Base-by-base conservation (phyloP, 2,329 filamentous ascomycete genomes). In the Phoma sp. region DNA sequence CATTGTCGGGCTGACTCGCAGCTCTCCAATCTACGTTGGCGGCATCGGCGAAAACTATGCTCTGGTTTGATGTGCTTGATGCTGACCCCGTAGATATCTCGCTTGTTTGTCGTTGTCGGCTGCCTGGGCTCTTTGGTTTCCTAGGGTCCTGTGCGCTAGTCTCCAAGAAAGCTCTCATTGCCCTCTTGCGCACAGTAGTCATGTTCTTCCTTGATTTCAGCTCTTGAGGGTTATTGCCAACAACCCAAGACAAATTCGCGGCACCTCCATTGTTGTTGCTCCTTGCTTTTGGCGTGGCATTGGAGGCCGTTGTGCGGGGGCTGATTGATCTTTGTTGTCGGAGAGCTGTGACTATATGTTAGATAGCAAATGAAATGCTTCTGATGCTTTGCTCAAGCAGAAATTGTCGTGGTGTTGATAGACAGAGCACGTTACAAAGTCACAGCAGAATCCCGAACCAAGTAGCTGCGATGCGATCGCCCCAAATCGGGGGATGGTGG, bases 161-260 rank as follows among this genome's bases (percentile, higher is more conserved):
- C 44, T 67, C 57, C 11, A 76, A 44, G 27, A 64, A 70, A 39
- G 61, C 60, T 14, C 58, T 62, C 74, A 76, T 76, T 4, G 73
- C 74, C 44, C 64, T 62, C 38, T 70, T 70, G 33, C 74, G 71
- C 32, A 75, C 68, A 29, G 50, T 57, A 14, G 67, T 70, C 71
- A 76, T 74, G 27, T 60, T 58, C 38, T 60, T 57, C 44, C 61
- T 69, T 7, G 68, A 55, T 53, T 68, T 74, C 52, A 76, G 66
- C 13, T 70, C 66, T 4, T 57, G 64, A 23, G 65, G 73, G 11
- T 64, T 65, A 27, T 39, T 68, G 46, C 63, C 68, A 25, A 70
- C 74, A 53, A 76, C 71, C 52, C 71, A 76, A 3, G 58, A 57
- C 33, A 74, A 57, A 30, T 38, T 52, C 27, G 49, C 62, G 33